Evolutionary conservation across 1,284 basidiomycete species (phyloP).

Genomic region (Tilletia indica): DNA sequence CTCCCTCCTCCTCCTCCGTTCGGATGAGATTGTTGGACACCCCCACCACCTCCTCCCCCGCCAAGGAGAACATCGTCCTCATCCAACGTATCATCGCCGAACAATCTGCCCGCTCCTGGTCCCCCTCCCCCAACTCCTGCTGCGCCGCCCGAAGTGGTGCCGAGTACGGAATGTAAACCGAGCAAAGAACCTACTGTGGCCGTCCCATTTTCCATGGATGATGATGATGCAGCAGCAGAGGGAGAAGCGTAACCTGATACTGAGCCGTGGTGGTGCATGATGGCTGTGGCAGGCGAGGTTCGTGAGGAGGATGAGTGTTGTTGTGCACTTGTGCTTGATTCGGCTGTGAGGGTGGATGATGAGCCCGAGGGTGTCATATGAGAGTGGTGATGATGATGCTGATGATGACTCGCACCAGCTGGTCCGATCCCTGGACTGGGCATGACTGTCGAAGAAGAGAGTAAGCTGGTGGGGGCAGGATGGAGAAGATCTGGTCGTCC

Average conservation of each 20-base stretch:
- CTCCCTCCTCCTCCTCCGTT: slow-evolving; percentile 1
- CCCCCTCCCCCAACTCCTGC: neutral
- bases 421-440: neutral
- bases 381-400: neutral
- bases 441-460: slow-evolving; percentile 12
- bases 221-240: neutral
- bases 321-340: no score
- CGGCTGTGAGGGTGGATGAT: neutral
- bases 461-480: slow-evolving; percentile 56
- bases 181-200: slow-evolving; percentile 13
- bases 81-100: slow-evolving; percentile 11
- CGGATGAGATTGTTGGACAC: no score
- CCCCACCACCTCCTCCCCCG: slow-evolving; percentile 7
- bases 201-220: neutral
- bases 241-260: neutral
- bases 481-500: slow-evolving; percentile 88
- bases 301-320: no score
- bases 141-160: neutral
- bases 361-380: neutral
- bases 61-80: slow-evolving; percentile 3
- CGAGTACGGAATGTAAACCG: slow-evolving; percentile 2
- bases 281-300: neutral
- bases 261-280: neutral
- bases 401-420: neutral
- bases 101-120: neutral